Evolutionary conservation across 208 protist genomes (phyloP), one percentile per base, ranked within the genome.

Genomic region (Sergeia podlipaevii): DNA sequence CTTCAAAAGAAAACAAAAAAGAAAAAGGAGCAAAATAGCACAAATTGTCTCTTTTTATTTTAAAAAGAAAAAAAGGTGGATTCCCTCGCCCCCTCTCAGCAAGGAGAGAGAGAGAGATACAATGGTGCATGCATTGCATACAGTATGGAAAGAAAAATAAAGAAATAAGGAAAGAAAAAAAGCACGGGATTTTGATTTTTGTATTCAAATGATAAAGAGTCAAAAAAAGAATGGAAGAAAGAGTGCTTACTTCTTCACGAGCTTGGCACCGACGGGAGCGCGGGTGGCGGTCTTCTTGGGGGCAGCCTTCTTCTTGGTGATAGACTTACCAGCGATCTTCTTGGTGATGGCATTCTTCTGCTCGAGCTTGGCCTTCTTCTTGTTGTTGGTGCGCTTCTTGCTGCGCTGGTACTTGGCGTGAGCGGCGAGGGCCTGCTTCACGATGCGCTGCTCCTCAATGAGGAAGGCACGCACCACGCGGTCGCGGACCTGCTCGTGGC

Each of bases 401-500:
- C 69, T 65, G 52, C 50, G 65, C 70, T 82, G 77, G 73, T 65
- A 56, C 74, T 85, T 85, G 45, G 67, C 68, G 68, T 87, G 75
- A 38, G 82, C 80, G 55, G 70, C 74, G 39, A 92, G 74, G 32
- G 78, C 84, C 41, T 83, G 63, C 96, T 98, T 98, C 46, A 98
- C 97, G 65, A 99, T 97, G 85, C 97, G 98, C 85, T 99, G 96
- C 86, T 99, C 98, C 91, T 99, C 98, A 44, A 99, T 89, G 54
- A 99, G 93, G 96, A 99, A 99, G 48, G 98, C 97, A 65, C 97
- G 95, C 38, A 99, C 77, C 68, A 99, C 91, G 70, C 97, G 88
- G 53, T 98, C 83, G 60, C 93, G 89, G 55, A 98, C 95, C 76
- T 97, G 97, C 34, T 66, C 85, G 60, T 91, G 74, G 85, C 94